Conservation (phyloP, 2,329 filamentous ascomycete genomes). For the Fusarium graminum region DNA sequence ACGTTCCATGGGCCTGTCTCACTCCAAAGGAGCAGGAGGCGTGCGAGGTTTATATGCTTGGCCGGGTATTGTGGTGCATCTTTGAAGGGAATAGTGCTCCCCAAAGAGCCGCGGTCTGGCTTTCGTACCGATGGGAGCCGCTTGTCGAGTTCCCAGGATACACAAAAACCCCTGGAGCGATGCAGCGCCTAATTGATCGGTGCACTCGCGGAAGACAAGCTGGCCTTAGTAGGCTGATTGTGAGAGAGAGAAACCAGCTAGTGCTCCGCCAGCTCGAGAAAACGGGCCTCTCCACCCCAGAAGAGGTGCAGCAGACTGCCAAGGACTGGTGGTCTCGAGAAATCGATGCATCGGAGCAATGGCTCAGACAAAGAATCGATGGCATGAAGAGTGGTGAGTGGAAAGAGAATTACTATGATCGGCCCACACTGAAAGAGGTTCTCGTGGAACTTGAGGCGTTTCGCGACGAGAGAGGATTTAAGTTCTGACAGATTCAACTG, state of each 20-base stretch:
- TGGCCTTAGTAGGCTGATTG: constrained; percentile 60
- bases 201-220: constrained; percentile 64
- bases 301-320: constrained; percentile 56
- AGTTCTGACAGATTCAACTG: constrained; percentile 23
- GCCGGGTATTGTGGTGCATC: constrained; percentile 71
- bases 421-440: constrained; percentile 63
- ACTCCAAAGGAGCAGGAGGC: constrained; percentile 65
- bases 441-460: constrained; percentile 50
- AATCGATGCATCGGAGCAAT: constrained; percentile 62
- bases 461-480: constrained; percentile 39
- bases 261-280: constrained; percentile 56
- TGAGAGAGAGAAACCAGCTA: constrained; percentile 61
- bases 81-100: constrained; percentile 72
- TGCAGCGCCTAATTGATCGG: constrained; percentile 63
- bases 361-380: constrained; percentile 58
- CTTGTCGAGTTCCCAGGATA: constrained; percentile 69
- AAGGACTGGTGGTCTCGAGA: constrained; percentile 64
- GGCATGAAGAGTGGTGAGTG: constrained; percentile 59
- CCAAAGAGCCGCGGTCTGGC: constrained; percentile 68
- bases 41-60: constrained; percentile 73
- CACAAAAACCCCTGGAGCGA: constrained; percentile 59
- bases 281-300: constrained; percentile 52
- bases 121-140: constrained; percentile 70
- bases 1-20: constrained; percentile 69
- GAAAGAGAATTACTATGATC: constrained; percentile 64